Base-by-base conservation (phyloP, 2,329 filamentous ascomycete species). In the Penicillium sp. region DNA sequence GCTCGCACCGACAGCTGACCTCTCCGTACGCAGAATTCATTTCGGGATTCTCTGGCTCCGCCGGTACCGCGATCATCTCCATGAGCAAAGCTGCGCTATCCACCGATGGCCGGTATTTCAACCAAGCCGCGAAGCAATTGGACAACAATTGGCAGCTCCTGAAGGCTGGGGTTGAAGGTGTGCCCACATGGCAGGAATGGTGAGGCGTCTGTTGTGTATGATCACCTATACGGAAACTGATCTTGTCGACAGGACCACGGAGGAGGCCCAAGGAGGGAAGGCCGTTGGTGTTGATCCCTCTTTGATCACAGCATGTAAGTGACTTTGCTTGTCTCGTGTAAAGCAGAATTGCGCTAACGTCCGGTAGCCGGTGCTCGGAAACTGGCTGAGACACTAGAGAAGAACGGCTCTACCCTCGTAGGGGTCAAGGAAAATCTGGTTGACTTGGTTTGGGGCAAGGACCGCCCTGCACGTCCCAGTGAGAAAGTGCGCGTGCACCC, bases 131-230 rank as follows among this genome's bases (percentile, higher is more conserved):
- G 54, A 88, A 91, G 63, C 89, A 99, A 70, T 81, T 99, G 27
- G 93, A 97, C 69, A 75, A 72, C 63, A 97, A 97, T 70, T 99
- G 93, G 93, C 76, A 81, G 41, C 77, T 99, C 34, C 77, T 99
- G 54, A 99, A 96, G 75, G 89, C 95, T 64, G 93, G 93, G 5
- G 78, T 95, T 40, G 88, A 93, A 65, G 89, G 95, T 70, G 90
- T 96, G 9, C 92, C 89, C 1, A 97, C 92, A 0, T 99, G 93
- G 88, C 89, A 96, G 67, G 93, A 97, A 71, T 99, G 93, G 93
- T 83, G 62, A 19, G 13, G 22, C 46, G 6, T 43, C 27, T 18
- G 31, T 44, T 28, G 54, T 38, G 1, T 6, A 14, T 33, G 1
- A 11, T 33, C 41, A 4, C 16, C 34, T 38, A 18, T 11, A n/a